Evolutionary conservation across 768 basidiomycete species (phyloP).

Genomic region (Candolleomyces aberdarensis): DNA sequence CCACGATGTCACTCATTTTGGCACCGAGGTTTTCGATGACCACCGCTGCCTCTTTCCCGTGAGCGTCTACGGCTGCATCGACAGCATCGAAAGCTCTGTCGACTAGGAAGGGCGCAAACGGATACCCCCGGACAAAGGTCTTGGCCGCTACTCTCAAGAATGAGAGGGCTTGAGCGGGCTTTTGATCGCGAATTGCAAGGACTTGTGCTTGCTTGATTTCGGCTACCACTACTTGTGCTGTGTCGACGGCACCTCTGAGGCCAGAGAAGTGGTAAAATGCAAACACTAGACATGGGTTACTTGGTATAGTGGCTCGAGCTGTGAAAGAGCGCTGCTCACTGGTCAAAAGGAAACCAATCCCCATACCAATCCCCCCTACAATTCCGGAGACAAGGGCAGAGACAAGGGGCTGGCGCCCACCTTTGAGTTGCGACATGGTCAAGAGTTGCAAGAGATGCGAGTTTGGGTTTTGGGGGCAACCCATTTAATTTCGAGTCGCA

Average conservation of each 20-base stretch:
- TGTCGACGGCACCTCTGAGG: conserved; percentile 32
- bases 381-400: too few relatives aligned
- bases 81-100: conserved; percentile 43
- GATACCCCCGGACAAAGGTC: conserved; percentile 36
- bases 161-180: conserved; percentile 28
- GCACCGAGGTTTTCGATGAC: conserved; percentile 21
- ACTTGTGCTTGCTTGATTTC: conserved; percentile 10
- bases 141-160: conserved; percentile 38
- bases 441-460: too few relatives aligned
- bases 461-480: too few relatives aligned
- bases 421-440: too few relatives aligned
- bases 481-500: too few relatives aligned
- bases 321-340: neutral
- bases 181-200: conserved; percentile 17
- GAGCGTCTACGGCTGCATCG: conserved; percentile 32
- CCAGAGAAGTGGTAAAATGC: conserved; percentile 40
- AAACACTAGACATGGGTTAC: conserved; percentile 26
- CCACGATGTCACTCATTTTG: neutral
- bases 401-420: too few relatives aligned
- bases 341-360: neutral
- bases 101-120: conserved; percentile 34
- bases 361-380: neutral
- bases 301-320: neutral
- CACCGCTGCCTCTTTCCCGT: conserved; percentile 36
- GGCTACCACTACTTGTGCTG: conserved; percentile 23